A percentile compares a stretch with the other conserved stretches of the same genome.
Evolutionary conservation across 75 land plant genomes (phyloP).

Genomic region (Picea glauca): DNA sequence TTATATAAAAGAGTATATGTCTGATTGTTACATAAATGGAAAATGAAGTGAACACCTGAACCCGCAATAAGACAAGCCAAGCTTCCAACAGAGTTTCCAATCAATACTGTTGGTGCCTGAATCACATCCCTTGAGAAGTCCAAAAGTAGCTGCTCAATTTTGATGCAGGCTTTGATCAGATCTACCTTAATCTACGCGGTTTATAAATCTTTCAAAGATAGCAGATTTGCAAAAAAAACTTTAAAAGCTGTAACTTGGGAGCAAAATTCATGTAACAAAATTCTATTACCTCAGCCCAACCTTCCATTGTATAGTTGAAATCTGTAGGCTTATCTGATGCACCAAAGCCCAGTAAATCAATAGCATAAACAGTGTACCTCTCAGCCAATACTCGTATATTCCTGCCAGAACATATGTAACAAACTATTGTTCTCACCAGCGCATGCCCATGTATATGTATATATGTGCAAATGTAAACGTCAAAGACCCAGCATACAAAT

Average conservation of each 20-base stretch:
- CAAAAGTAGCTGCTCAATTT: constrained; percentile 44
- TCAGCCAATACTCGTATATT: constrained; percentile 65
- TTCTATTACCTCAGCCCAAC: constrained; percentile 69
- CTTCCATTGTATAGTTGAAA: constrained; percentile 75
- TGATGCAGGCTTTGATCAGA: no score
- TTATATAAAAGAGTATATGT: background rate
- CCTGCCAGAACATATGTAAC: constrained; percentile 27
- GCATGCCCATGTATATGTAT: background rate
- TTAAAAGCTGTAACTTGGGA: background rate
- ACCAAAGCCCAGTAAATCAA: constrained; percentile 85
- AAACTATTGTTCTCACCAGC: background rate
- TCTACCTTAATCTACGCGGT: no score
- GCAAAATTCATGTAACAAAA: background rate
- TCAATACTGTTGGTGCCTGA: constrained; percentile 63
- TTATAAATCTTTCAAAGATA: background rate
- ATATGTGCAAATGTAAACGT: background rate
- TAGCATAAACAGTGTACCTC: constrained; percentile 64
- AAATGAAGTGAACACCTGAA: constrained; percentile 37
- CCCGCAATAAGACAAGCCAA: constrained; percentile 92
- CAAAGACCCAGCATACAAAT: background rate
- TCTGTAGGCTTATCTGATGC: constrained; percentile 77
- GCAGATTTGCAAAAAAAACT: background rate
- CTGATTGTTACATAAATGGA: background rate
- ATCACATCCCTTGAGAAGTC: constrained; percentile 74
- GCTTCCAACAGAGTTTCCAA: constrained; percentile 94